phyloP scores from a whole-genome alignment of 2,329 filamentous ascomycete species.

The Pseudogymnoascus sp. region DNA sequence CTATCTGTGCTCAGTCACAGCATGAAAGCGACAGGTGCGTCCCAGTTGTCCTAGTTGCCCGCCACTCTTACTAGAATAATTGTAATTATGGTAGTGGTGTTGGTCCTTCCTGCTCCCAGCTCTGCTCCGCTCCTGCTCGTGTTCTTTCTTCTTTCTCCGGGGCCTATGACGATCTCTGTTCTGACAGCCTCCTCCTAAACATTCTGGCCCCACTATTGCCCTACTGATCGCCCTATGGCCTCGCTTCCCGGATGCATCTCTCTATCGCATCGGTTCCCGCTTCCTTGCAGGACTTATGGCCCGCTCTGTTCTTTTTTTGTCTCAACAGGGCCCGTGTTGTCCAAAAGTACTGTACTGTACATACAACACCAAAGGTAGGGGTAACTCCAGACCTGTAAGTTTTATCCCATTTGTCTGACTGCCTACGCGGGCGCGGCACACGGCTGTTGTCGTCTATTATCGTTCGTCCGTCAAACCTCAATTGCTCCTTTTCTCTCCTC shows the following conservation, averaged over 20 bases:
- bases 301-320: neutral
- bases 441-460: neutral
- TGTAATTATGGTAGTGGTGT: no score
- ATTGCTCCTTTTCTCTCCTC: neutral
- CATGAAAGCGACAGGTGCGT: neutral
- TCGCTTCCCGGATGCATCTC: neutral
- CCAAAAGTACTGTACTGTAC: neutral
- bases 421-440: neutral
- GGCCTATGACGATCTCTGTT: constrained; percentile 1
- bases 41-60: no score
- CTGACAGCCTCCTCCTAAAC: neutral
- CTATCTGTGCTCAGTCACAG: neutral
- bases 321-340: neutral
- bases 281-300: neutral
- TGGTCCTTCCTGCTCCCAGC: neutral
- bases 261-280: constrained; percentile 2
- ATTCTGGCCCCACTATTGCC: neutral
- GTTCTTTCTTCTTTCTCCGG: neutral
- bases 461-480: neutral
- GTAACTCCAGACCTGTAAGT: neutral
- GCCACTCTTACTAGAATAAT: no score
- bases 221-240: constrained; percentile 3
- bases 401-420: neutral
- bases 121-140: neutral
- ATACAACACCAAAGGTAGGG: neutral